phyloP scores from a whole-genome alignment of 257 asterid species.

The Nicotiana undulata region DNA sequence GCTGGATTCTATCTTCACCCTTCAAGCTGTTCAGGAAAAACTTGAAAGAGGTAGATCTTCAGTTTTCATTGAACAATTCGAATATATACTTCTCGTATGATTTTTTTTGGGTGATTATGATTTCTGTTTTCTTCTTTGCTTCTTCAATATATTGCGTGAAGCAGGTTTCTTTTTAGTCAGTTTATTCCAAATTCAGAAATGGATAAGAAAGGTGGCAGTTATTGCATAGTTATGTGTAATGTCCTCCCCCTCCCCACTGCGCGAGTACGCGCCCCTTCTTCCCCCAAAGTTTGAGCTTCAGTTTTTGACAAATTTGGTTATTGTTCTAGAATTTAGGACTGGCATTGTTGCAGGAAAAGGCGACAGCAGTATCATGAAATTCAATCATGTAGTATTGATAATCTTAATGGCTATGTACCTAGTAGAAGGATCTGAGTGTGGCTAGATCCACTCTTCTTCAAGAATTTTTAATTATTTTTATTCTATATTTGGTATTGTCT shows the following conservation, averaged over 20 bases:
- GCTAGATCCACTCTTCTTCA: not conserved
- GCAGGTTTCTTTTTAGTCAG: not conserved
- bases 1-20: slow-evolving; percentile 36
- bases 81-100: not conserved
- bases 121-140: not conserved
- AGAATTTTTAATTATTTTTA: not conserved
- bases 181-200: not conserved
- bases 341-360: not conserved
- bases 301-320: not conserved
- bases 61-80: not conserved
- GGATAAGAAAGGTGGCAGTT: not conserved
- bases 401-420: not conserved
- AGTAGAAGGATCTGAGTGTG: not conserved
- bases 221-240: not conserved
- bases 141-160: not conserved
- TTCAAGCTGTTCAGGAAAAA: slow-evolving; percentile 56
- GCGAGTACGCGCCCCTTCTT: not conserved
- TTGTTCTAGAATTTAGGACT: not conserved
- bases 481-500: not conserved
- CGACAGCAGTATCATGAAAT: not conserved
- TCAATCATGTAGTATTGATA: not conserved
- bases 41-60: slow-evolving; percentile 48
- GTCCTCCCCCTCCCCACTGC: not conserved
- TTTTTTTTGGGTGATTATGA: not conserved
- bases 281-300: not conserved